Base-by-base conservation (phyloP, 441 rosid genomes). In the Erysimum cheiri region DNA sequence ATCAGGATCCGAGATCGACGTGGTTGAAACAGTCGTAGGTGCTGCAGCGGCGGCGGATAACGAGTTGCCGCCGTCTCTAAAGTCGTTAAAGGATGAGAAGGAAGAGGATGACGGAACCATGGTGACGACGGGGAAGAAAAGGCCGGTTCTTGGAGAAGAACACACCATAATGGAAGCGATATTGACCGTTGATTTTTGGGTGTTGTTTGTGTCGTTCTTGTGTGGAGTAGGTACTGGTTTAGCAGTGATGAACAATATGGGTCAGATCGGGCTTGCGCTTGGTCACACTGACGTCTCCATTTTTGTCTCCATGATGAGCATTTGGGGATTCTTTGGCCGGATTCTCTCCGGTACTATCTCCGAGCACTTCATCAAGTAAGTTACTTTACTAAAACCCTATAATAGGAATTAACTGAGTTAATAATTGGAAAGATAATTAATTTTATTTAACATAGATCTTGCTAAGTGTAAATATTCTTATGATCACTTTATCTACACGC, bases 241-340 rank as follows among this genome's bases (percentile, higher is more conserved):
- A 72, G 88, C 97, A 0, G 96, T 89, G 59, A 85, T 85, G 88
- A 91, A 93, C 74, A 93, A 93, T 46, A 85, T 88, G 95, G 97
- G 95, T 5, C 98, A 93, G 75, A 93, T 93, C 6, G 98, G 98
- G 0, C 72, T 82, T 64, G 89, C 98, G 5, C 93, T 89, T 69
- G 97, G 98, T 43, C 87, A 93, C 84, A 74, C 74, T 9, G 91
- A 93, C 39, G 97, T 91, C 14, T 91, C 98, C 0, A 83, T 90
- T 0, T 93, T 93, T 59, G 87, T 93, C 22, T 91, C 97, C 0
- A 72, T 93, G 64, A 88, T 83, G 0, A 93, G 98, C 39, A 87
- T 93, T 53, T 91, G 91, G 89, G 98, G 98, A 0, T 91, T 93
- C 70, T 91, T 93, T 47, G 98, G 98, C 3, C 76, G 98, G 53